phyloP scores from a whole-genome alignment of 225 moss, liverwort and hornwort genomes.

The Takakia lepidozioides region DNA sequence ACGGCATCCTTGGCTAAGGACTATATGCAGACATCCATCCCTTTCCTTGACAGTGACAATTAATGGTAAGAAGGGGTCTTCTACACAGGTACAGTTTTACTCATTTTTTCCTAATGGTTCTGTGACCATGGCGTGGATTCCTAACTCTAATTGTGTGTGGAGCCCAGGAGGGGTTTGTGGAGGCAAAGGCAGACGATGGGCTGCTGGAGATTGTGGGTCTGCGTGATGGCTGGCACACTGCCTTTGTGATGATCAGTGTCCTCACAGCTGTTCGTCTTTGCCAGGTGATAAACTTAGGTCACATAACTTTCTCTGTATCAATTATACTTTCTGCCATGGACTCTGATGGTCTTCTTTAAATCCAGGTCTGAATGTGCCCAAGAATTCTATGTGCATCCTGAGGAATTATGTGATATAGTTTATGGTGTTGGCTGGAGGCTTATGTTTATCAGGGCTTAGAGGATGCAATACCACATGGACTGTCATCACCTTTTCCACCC shows the following conservation, averaged over 20 bases:
- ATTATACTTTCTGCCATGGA: neutral
- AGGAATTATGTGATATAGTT: neutral
- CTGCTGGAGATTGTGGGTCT: slow-evolving; percentile 53
- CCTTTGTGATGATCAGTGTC: slow-evolving; percentile 45
- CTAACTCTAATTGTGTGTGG: no score
- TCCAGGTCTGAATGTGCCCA: neutral
- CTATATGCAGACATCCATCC: no score
- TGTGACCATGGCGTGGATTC: no score
- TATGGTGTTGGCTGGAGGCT: no score
- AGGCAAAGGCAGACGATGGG: slow-evolving; percentile 39
- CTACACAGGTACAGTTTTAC: no score
- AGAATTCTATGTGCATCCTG: neutral
- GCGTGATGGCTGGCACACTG: slow-evolving; percentile 62
- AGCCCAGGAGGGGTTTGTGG: slow-evolving; percentile 29
- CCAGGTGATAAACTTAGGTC: slow-evolving; percentile 22
- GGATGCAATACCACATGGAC: no score
- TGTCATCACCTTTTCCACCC: no score
- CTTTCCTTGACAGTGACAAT: no score
- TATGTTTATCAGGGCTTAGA: no score
- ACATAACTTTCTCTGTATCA: neutral
- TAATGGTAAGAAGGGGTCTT: no score
- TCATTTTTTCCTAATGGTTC: no score
- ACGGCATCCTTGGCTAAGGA: no score
- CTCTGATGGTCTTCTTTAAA: neutral
- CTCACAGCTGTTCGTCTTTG: slow-evolving; percentile 46